Conservation (phyloP, 345 rosid species). For the Citrus mangshanensis region DNA sequence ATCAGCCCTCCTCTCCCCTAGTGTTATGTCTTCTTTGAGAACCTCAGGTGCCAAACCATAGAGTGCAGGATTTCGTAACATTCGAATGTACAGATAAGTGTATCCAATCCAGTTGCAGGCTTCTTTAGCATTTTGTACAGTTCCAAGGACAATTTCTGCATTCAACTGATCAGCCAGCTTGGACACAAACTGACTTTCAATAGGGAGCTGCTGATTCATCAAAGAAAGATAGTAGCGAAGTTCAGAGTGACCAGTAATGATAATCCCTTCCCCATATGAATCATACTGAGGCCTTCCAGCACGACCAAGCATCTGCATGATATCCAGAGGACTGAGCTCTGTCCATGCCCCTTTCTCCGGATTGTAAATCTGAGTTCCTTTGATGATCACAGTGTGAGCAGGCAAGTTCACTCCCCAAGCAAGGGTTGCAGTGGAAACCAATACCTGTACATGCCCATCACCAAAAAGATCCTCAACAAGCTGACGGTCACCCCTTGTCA, state of each 20-base stretch:
- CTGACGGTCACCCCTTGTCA: conserved; percentile 86
- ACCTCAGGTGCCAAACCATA: conserved; percentile 89
- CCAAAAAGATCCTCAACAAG: conserved; percentile 85
- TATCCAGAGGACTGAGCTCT: conserved; percentile 89
- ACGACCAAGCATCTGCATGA: conserved; percentile 99
- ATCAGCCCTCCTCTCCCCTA: conserved; percentile 97
- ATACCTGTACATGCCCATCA: conserved; percentile 76
- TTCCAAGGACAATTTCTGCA: conserved; percentile 98
- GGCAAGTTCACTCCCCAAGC: conserved; percentile 99
- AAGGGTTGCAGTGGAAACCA: conserved; percentile 98
- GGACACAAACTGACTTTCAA: conserved; percentile 93
- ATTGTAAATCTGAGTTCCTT: conserved; percentile 93
- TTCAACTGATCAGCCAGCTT: conserved; percentile 97
- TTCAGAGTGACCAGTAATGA: conserved; percentile 90
- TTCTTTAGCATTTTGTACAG: conserved; percentile 94
- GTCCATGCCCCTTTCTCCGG: conserved; percentile 99
- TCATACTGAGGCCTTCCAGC: conserved; percentile 98
- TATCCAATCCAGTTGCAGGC: conserved; percentile 98
- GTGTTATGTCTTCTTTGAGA: conserved; percentile 58
- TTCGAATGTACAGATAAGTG: conserved; percentile 82
- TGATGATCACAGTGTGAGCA: conserved; percentile 92
- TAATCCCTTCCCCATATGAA: conserved; percentile 89
- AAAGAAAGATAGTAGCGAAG: conserved; percentile 87
- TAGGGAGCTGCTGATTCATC: conserved; percentile 97
- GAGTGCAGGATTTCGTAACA: conserved; percentile 84